These are phyloP conservation scores for Curvularia spicifera DNA, from an alignment of 2,329 filamentous ascomycete genomes.

Conservation along the genomic window DNA sequence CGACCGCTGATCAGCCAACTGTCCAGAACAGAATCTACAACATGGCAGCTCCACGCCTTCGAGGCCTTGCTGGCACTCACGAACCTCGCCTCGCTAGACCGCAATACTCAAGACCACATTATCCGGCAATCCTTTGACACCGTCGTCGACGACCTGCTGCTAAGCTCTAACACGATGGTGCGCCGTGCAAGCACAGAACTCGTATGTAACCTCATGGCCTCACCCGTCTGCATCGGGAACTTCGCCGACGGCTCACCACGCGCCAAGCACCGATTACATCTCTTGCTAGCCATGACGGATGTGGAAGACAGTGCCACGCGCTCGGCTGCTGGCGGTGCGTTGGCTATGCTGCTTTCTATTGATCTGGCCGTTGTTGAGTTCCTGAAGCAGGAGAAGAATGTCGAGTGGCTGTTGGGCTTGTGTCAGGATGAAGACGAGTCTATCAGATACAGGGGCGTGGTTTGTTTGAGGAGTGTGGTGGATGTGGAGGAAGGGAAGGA, in stretches of 20 bases:
- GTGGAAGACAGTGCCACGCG: slow-evolving; percentile 81
- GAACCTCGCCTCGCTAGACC: slow-evolving; percentile 82
- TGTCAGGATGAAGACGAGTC: slow-evolving; percentile 74
- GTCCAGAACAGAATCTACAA: slow-evolving; percentile 61
- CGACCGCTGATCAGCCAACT: slow-evolving; percentile 80
- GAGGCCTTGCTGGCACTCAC: slow-evolving; percentile 91
- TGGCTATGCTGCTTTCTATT: slow-evolving; percentile 83
- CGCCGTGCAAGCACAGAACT: slow-evolving; percentile 86
- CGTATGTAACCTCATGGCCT: slow-evolving; percentile 85
- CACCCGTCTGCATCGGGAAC: slow-evolving; percentile 68
- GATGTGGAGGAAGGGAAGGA: slow-evolving; percentile 57
- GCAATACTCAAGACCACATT: slow-evolving; percentile 68
- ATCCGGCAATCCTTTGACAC: slow-evolving; percentile 75
- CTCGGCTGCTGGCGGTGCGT: slow-evolving; percentile 82
- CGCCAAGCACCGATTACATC: slow-evolving; percentile 76
- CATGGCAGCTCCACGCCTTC: slow-evolving; percentile 84
- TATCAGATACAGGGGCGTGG: slow-evolving; percentile 73
- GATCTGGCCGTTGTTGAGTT: slow-evolving; percentile 76
- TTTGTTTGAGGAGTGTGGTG: slow-evolving; percentile 76
- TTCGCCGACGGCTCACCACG: slow-evolving; percentile 72
- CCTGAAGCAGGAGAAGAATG: slow-evolving; percentile 69
- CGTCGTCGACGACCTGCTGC: slow-evolving; percentile 77
- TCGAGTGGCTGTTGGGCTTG: slow-evolving; percentile 79
- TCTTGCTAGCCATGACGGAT: slow-evolving; percentile 86
- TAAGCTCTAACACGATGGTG: slow-evolving; percentile 76